Percentiles rank a stretch among this genome's conserved stretches.
Evolutionary conservation across 2,329 filamentous ascomycete species (phyloP).

Genomic region (Botrytis tulipae): DNA sequence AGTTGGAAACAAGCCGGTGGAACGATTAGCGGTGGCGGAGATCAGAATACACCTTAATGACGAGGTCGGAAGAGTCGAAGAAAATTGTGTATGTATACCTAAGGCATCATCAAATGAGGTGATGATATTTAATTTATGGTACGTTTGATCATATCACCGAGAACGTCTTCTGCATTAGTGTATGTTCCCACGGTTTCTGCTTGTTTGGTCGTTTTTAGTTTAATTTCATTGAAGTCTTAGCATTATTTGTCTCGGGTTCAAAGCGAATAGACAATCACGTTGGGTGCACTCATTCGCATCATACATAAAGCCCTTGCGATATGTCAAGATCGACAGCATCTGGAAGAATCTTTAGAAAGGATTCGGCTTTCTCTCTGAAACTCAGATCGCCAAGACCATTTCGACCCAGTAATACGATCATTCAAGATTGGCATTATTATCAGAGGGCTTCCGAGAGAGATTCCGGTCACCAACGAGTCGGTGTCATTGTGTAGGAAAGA

Average conservation of each 20-base stretch:
- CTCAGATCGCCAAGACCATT: not conserved
- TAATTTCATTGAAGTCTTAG: not conserved
- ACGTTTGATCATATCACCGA: not conserved
- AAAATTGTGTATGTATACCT: constrained; percentile 13
- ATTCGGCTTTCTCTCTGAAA: not conserved
- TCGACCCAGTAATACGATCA: not conserved
- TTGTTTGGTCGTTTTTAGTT: not conserved
- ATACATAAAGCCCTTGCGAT: not conserved
- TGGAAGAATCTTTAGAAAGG: not conserved
- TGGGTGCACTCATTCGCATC: not conserved
- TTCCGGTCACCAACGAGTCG: not conserved
- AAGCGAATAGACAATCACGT: no score
- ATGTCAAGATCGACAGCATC: not conserved
- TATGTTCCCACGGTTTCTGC: not conserved
- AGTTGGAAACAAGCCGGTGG: constrained; percentile 55
- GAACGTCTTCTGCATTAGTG: not conserved
- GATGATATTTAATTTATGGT: not conserved
- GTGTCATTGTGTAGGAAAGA: not conserved
- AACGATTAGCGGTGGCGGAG: constrained; percentile 16
- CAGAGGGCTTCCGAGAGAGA: not conserved
- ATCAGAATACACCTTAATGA: not conserved
- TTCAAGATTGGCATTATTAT: not conserved
- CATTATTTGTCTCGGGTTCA: not conserved
- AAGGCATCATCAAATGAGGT: not conserved
- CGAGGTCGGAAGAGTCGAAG: not conserved